phyloP scores from a whole-genome alignment of 805 yeast genomes.

The Lachancea thermotolerans region DNA sequence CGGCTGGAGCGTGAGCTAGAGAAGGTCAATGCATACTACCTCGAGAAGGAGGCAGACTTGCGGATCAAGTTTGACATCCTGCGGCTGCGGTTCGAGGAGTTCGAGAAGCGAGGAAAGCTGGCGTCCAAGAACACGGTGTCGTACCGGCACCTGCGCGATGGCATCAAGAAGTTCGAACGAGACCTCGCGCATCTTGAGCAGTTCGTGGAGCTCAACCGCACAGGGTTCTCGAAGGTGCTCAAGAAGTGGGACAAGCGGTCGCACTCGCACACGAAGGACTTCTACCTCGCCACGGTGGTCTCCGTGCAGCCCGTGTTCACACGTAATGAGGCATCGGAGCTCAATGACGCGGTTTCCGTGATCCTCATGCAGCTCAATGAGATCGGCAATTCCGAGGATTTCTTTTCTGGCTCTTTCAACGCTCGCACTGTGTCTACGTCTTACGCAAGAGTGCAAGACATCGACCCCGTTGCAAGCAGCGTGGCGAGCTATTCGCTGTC shows the following conservation, averaged over 20 bases:
- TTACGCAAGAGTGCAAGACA: neutral
- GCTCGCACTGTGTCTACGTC: neutral
- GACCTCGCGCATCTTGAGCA: constrained; percentile 87
- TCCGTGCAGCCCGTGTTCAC: constrained; percentile 96
- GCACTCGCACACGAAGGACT: constrained; percentile 87
- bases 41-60: constrained; percentile 85
- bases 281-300: constrained; percentile 85
- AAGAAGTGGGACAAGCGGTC: constrained; percentile 98
- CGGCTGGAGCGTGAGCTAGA: constrained; percentile 90
- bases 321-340: constrained; percentile 73
- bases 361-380: constrained; percentile 27
- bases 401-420: neutral
- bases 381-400: constrained; percentile 16
- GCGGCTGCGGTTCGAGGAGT: constrained; percentile 58
- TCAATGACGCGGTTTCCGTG: constrained; percentile 56
- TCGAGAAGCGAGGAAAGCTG: constrained; percentile 37
- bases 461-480: neutral
- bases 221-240: constrained; percentile 91
- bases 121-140: constrained; percentile 63
- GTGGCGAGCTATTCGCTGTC: too few species aligned
- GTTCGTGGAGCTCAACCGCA: constrained; percentile 88
- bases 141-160: constrained; percentile 77
- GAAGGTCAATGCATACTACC: constrained; percentile 86
- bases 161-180: constrained; percentile 80
- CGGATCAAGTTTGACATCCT: constrained; percentile 72